Evolutionary conservation across 2,329 filamentous ascomycete genomes (phyloP).

Genomic region (Chrysoporthe austroafricana): DNA sequence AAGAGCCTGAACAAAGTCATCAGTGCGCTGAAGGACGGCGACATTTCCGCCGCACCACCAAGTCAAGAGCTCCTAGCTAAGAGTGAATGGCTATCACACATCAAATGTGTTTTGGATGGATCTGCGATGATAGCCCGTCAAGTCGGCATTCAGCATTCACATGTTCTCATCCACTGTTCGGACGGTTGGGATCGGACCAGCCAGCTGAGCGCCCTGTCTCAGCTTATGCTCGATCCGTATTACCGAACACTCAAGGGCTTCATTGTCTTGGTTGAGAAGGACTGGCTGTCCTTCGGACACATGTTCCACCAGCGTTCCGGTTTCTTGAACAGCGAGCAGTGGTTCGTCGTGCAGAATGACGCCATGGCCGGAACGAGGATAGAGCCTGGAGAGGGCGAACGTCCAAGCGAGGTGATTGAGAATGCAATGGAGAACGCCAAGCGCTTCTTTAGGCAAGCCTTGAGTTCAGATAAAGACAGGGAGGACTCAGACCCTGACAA

Average conservation of each 20-base stretch:
- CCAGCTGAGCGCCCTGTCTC: conserved; percentile 87
- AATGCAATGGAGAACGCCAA: conserved; percentile 83
- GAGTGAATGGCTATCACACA: conserved; percentile 92
- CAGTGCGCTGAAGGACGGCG: conserved; percentile 89
- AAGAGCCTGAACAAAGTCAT: conserved; percentile 86
- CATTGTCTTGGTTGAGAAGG: conserved; percentile 92
- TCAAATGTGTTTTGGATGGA: conserved; percentile 80
- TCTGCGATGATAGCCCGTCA: conserved; percentile 83
- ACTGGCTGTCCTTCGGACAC: conserved; percentile 97
- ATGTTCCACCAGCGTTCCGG: conserved; percentile 96
- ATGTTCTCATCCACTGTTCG: conserved; percentile 96
- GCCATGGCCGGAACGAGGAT: conserved; percentile 66
- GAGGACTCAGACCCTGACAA: conserved; percentile 65
- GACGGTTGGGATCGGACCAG: conserved; percentile 98
- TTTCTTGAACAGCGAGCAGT: conserved; percentile 86
- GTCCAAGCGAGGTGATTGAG: conserved; percentile 75
- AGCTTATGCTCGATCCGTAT: conserved; percentile 94
- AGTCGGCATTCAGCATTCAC: conserved; percentile 89
- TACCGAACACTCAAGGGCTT: conserved; percentile 94
- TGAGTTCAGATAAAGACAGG: conserved; percentile 62
- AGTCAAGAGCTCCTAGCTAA: conserved; percentile 79
- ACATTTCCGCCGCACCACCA: conserved; percentile 80
- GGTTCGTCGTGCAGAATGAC: conserved; percentile 89
- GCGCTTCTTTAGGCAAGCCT: conserved; percentile 85
- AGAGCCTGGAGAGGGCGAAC: conserved; percentile 64